A percentile compares a stretch with the other conserved stretches of the same genome.
phyloP scores from a whole-genome alignment of 2,329 filamentous ascomycete species.

The Colletotrichum caudatum region DNA sequence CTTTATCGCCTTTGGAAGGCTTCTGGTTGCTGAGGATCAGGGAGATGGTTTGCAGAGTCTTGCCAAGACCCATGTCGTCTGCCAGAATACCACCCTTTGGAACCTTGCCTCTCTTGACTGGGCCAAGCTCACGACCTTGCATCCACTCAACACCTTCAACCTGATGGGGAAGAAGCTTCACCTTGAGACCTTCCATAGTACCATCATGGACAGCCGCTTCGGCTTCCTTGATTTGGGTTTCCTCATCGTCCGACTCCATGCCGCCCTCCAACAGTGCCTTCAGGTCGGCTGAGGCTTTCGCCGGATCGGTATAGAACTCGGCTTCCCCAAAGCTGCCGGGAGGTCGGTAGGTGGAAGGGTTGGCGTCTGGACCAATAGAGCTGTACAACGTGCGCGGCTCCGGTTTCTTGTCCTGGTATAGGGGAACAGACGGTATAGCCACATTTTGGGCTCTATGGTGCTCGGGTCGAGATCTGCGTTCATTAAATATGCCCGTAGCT shows the following conservation, averaged over 20 bases:
- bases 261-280: constrained; percentile 86
- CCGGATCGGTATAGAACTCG: constrained; percentile 75
- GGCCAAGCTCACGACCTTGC: constrained; percentile 89
- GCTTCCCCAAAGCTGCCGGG: constrained; percentile 53
- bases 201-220: constrained; percentile 58
- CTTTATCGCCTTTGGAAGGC: constrained; percentile 68
- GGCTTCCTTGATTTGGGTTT: constrained; percentile 52
- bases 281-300: constrained; percentile 79
- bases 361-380: constrained; percentile 52
- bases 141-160: constrained; percentile 96
- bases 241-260: constrained; percentile 79
- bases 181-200: constrained; percentile 80
- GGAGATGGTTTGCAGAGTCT: constrained; percentile 94
- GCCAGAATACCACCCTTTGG: constrained; percentile 95
- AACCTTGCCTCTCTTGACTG: constrained; percentile 81
- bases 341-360: constrained; percentile 50
- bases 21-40: constrained; percentile 87
- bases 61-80: constrained; percentile 97
- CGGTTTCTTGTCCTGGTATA: constrained; percentile 61
- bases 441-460: constrained; percentile 66
- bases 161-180: constrained; percentile 92
- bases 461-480: constrained; percentile 67
- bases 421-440: constrained; percentile 60
- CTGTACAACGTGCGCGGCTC: constrained; percentile 62
- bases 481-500: constrained; percentile 65